A percentile compares a stretch with the other conserved stretches of the same genome.
These are phyloP conservation scores for Mollisiaceae sp. DNA, from an alignment of 2,329 filamentous ascomycete genomes.

Conservation along the genomic window DNA sequence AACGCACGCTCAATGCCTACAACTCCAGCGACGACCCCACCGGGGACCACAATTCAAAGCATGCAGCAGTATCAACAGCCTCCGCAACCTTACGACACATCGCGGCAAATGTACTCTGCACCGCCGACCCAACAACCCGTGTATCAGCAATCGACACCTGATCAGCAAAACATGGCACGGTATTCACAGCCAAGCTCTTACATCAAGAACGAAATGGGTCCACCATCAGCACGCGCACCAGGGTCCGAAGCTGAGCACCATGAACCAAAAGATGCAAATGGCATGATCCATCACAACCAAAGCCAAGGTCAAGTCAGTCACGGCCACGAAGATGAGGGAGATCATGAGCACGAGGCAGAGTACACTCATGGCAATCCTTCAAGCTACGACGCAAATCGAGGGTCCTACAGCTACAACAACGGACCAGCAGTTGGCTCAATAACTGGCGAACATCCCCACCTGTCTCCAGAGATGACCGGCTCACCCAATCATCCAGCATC, in stretches of 20 bases:
- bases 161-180: constrained; percentile 69
- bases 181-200: constrained; percentile 68
- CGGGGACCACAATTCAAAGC: constrained; percentile 74
- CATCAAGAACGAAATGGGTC: constrained; percentile 87
- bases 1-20: constrained; percentile 86
- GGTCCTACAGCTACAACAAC: constrained; percentile 76
- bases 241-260: constrained; percentile 63
- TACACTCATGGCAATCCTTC: constrained; percentile 83
- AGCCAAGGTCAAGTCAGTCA: constrained; percentile 60
- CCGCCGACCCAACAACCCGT: constrained; percentile 68
- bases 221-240: constrained; percentile 68
- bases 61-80: constrained; percentile 77
- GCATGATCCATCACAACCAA: constrained; percentile 65
- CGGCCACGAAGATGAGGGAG: constrained; percentile 67
- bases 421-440: constrained; percentile 69
- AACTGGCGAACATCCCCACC: constrained; percentile 73
- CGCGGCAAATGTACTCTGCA: constrained; percentile 79
- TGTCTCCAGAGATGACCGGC: constrained; percentile 82
- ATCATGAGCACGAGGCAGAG: constrained; percentile 79
- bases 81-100: constrained; percentile 74
- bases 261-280: constrained; percentile 68
- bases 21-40: constrained; percentile 89
- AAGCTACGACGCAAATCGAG: constrained; percentile 73
- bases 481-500: constrained; percentile 83
- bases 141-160: constrained; percentile 68